Evolutionary conservation across 192 early-diverging fungal species (phyloP), one percentile per base, ranked within the genome.

Genomic region (Physocladia obscura): DNA sequence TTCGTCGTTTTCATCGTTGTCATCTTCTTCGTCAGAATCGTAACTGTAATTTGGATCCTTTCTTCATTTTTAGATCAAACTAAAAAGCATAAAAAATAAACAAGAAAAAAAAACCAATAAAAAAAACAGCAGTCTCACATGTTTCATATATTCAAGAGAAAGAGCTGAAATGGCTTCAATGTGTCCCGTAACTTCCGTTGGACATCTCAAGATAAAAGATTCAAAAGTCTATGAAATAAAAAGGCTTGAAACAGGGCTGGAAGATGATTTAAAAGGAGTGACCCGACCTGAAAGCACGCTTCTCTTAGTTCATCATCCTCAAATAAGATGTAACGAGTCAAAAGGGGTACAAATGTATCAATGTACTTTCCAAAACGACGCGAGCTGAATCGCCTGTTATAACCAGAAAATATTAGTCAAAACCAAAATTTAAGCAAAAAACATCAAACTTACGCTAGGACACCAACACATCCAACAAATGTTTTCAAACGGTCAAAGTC

Each of bases 231-330:
- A 15, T 30, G 3, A 13, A 31, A 52, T 26, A 13, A 32, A 44
- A 67, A 29, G 17, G 8, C 39, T 49, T 32, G 48, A 39, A 2
- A 51, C 3, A 32, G 49, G 30, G 13, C 39, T 37, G 3, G 37
- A 36, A 77, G 26, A 40, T 40, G 13, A 47, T 71, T 38, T 19
- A 19, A n/a, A 37, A 47, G 26, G 26, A 26, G 0, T 55, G 13
- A 22, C 2, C 21, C 32, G 37, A 55, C 74, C 65, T 93, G 90
- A 32, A 95, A 78, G 64, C 91, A 91, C 32, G 84, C 84, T 71
- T 95, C 93, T 5, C 91, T 84, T 51, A 93, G 73, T 63, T 95
- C 93, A 71, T 95, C 90, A 58, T 93, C 89, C 34, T 90, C 87
- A 26, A 83, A 67, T 13, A 77, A 63, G 24, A 81, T 74, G 74